Evolutionary conservation across 2,329 filamentous ascomycete genomes (phyloP), one percentile per base, ranked within the genome.

Genomic region (Sclerotinia nivalis): DNA sequence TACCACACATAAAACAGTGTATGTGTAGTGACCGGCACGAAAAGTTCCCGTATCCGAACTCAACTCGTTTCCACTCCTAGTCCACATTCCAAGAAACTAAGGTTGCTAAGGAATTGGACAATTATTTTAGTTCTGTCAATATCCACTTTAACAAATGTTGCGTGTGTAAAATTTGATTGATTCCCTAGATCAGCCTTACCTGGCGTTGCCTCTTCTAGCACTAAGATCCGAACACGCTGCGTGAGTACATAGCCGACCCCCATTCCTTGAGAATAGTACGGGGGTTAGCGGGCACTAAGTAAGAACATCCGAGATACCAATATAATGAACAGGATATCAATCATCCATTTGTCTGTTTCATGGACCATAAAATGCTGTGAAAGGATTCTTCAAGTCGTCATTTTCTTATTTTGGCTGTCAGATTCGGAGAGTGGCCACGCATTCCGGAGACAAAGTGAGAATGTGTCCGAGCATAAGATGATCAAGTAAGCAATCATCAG

Each of bases 1-100:
- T 2, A 10, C 4, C 18, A 5, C 7, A 22, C 5, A 10, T 20
- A 55, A 43, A 10, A 10, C 2, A 7, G 20, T 31, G 15, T 15
- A 54, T 58, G 10, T 6, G 4, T 15, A 6, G 40, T 43, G 40
- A 18, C 34, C 55, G 55, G 55, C 55, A 37, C 22, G 55, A 58
- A 58, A 58, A 58, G 55, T 40, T 58, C 55, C 55, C 31, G 55
- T n/a, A 15, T 58, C 55, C 55, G 55, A n/a, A n/a, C 8, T 40
- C 9, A 22, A 37, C 6, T 58, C 10, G 22, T 34, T 8, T 1
- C 13, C 55, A n/a, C 55, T 15, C 55, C 34, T 5, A 15, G 4
- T n/a, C 13, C 31, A 37, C 55, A 58, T 15, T 58, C 40, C 40
- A 43, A 43, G 40, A 18, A 43, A 43, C 40, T 18, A 43, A 43